Base-by-base conservation (phyloP, 176 grass and related monocot genomes). In the Cenchrus americanus region DNA sequence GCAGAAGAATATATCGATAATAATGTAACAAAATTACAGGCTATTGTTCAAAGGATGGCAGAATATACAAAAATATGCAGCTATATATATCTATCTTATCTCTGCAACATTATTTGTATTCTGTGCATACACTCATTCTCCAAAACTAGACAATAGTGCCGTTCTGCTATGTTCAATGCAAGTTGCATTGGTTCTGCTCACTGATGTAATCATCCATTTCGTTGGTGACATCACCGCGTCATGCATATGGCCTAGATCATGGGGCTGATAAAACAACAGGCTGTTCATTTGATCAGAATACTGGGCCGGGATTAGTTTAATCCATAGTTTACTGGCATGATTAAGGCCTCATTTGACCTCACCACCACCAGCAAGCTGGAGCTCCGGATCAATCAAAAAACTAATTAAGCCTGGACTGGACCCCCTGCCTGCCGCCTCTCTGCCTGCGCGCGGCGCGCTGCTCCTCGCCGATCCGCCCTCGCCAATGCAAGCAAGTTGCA, bases 201-300 rank as follows among this genome's bases (percentile, higher is more conserved):
- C 68, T 83, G 89, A 90, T 83, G 80, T 80, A 53, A 90, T 75
- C 80, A 68, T 67, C 80, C 34, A 52, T 26, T 87, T 83, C 46
- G 30, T 24, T 23, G 32, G 51, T 87, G 89, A 90, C 85, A 75
- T 90, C 80, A 89, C 61, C 83, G 44, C 34, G 5, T 61, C 9
- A 30, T 30, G 27, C 27, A 30, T 30, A 30, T 30, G 27, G 27
- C 27, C 27, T 30, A 30, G 27, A 30, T 30, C 27, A 40, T 80
- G 55, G 80, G 79, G 26, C 68, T 7, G 26, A 90, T 69, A 90
- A 90, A 90, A 90, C 61, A 41, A 90, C 3, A 21, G 23, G 1
- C 59, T 42, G 34, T 58, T 67, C 67, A 23, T 41, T 41, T 79
- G 30, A 50, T 62, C 2, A 61, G 67, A 19, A 15, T 54, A 69